Percentiles rank a stretch among this genome's conserved stretches.
Evolutionary conservation across 306 rosid species (phyloP).

Genomic region (Rosa multiflora): DNA sequence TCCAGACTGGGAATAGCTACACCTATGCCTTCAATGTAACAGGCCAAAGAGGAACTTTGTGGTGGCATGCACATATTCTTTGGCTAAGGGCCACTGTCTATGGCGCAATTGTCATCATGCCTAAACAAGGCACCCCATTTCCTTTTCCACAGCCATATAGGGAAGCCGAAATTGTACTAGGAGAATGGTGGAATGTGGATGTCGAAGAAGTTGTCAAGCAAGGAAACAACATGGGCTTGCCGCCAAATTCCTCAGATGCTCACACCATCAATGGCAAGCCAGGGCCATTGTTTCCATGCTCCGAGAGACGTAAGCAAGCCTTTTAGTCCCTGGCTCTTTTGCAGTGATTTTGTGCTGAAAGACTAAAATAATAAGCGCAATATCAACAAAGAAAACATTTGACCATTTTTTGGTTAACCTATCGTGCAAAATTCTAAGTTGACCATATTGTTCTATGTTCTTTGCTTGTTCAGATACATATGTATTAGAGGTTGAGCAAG

Average conservation of each 20-base stretch:
- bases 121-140: conserved; percentile 60
- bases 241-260: conserved; percentile 86
- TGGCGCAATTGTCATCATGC: conserved; percentile 86
- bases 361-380: background rate
- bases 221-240: conserved; percentile 69
- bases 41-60: conserved; percentile 76
- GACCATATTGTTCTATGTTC: background rate
- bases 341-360: background rate
- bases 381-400: background rate
- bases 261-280: conserved; percentile 95
- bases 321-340: background rate
- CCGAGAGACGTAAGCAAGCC: conserved; percentile 66
- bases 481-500: conserved; percentile 71
- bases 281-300: conserved; percentile 88
- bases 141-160: conserved; percentile 68
- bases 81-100: conserved; percentile 87
- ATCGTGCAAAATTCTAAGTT: background rate
- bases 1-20: conserved; percentile 62
- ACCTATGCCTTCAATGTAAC: conserved; percentile 76
- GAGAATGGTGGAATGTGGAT: conserved; percentile 88
- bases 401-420: background rate
- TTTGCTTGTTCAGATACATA: conserved; percentile 52
- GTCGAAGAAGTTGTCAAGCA: conserved; percentile 67
- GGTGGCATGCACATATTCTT: conserved; percentile 93
- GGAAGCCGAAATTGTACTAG: conserved; percentile 60